Base-by-base conservation (phyloP, 176 grass and related monocot genomes). In the Aechmea fasciata region DNA sequence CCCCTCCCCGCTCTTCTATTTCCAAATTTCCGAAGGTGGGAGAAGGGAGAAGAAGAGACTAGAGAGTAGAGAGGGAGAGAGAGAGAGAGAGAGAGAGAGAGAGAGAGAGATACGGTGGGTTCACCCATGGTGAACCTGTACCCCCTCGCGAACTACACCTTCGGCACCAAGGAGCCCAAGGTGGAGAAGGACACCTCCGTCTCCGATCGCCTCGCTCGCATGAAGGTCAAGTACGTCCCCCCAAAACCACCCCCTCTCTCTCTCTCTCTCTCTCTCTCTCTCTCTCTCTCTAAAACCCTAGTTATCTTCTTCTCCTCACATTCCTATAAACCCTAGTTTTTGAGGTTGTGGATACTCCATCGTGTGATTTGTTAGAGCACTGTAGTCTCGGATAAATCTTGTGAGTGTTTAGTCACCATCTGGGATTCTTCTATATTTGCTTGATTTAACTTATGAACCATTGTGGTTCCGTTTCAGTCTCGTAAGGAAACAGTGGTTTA, bases 111-210 rank as follows among this genome's bases (percentile, higher is more conserved):
- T 0, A 23, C 83, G 85, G 76, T 87, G 83, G 57, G 9, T 73
- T 84, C 88, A 51, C 74, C 85, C 78, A 76, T 82, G 70, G 88
- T 91, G 70, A 96, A 89, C 63, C 82, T 86, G 26, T 96, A 96
- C 92, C 92, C 88, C 47, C 92, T 96, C 54, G 84, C 92, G 26
- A 96, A 91, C 85, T 96, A 96, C 85, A 96, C 92, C 49, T 96
- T 96, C 83, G 92, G 92, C 47, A 96, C 92, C 69, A 96, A 96
- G 88, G 92, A 96, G 85, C 85, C 92, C 53, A 96, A 96, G 78
- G 89, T 96, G 88, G 92, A 96, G 92, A 96, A 96, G 83, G 92
- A 96, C 75, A 96, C 92, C 73, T 96, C 92, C 81, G 92, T 96
- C 81, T 88, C 92, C 70, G 92, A 96, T 71, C 92, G 92, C 52